phyloP scores from a whole-genome alignment of 306 rosid species.

The Comarum palustre region DNA sequence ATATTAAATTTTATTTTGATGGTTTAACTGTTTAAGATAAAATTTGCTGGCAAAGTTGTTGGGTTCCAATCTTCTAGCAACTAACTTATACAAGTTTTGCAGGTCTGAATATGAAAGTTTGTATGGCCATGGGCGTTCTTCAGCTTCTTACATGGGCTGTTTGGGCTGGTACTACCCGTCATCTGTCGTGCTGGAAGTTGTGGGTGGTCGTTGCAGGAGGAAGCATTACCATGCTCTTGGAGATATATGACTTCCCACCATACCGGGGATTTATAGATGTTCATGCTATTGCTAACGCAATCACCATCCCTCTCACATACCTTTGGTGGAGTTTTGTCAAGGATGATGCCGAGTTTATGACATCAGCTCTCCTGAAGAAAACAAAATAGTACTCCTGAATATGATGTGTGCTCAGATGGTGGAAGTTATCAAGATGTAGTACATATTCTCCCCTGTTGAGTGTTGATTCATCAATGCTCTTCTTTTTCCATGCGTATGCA shows the following conservation, averaged over 20 bases:
- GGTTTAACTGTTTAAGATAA: neutral
- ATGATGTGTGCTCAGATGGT: conserved; percentile 29
- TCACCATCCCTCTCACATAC: conserved; percentile 69
- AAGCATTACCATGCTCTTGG: conserved; percentile 54
- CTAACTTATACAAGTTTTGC: conserved; percentile 33
- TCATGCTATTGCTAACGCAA: conserved; percentile 75
- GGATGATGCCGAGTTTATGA: conserved; percentile 84
- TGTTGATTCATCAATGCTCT: conserved; percentile 40
- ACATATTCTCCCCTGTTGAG: conserved; percentile 39
- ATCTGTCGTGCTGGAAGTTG: conserved; percentile 68
- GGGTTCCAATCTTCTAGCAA: conserved; percentile 2
- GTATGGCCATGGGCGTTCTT: conserved; percentile 48
- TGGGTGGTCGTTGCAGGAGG: conserved; percentile 66
- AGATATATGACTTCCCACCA: conserved; percentile 83
- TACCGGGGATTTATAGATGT: conserved; percentile 82
- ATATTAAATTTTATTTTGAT: neutral
- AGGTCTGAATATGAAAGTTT: conserved; percentile 82
- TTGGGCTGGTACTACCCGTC: conserved; percentile 55
- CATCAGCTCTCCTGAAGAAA: conserved; percentile 61
- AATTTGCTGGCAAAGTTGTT: neutral
- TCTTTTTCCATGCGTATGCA: conserved; percentile 44
- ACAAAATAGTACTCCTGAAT: conserved; percentile 42
- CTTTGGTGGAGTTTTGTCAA: conserved; percentile 91
- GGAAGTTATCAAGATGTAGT: conserved; percentile 37
- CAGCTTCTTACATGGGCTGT: conserved; percentile 86